These are phyloP conservation scores for Penicillium egyptiacum DNA, from an alignment of 495 filamentous ascomycete species.

Conservation along the genomic window DNA sequence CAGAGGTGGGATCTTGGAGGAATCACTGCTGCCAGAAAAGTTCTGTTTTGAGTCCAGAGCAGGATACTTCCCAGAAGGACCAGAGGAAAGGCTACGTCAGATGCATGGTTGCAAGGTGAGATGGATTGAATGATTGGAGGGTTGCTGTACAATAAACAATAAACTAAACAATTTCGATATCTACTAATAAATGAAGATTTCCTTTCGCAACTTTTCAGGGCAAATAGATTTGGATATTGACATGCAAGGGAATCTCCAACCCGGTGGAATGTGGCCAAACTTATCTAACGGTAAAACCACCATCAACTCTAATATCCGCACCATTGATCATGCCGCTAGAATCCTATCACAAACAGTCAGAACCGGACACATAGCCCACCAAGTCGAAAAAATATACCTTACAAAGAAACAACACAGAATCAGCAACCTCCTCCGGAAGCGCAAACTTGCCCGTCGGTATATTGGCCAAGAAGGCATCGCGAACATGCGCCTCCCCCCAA, in stretches of 20 bases:
- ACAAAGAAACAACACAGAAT: constrained; percentile 40
- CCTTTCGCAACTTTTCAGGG: not conserved
- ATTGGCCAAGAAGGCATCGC: constrained; percentile 36
- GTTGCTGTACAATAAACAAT: too few species aligned
- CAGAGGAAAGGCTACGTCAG: too few species aligned
- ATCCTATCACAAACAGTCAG: constrained; percentile 31
- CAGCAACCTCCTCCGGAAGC: constrained; percentile 44
- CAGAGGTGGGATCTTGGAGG: constrained; percentile 41
- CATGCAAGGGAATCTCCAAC: not conserved
- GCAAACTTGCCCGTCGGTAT: constrained; percentile 46
- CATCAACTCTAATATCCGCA: constrained; percentile 45
- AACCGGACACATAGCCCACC: not conserved
- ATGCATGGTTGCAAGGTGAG: too few species aligned
- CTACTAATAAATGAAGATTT: not conserved
- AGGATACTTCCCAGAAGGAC: too few species aligned
- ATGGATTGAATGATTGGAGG: too few species aligned
- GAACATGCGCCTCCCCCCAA: constrained; percentile 36
- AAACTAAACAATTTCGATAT: too few species aligned
- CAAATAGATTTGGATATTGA: not conserved
- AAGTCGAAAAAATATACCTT: constrained; percentile 23
- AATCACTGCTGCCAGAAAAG: constrained; percentile 40
- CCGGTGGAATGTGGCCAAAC: too few species aligned
- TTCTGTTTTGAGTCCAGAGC: constrained; percentile 34
- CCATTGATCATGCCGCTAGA: constrained; percentile 48
- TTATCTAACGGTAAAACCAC: constrained; percentile 41